These are phyloP conservation scores for Umbilicaria muhlenbergii DNA, from an alignment of 495 filamentous ascomycete genomes.

Conservation along the genomic window DNA sequence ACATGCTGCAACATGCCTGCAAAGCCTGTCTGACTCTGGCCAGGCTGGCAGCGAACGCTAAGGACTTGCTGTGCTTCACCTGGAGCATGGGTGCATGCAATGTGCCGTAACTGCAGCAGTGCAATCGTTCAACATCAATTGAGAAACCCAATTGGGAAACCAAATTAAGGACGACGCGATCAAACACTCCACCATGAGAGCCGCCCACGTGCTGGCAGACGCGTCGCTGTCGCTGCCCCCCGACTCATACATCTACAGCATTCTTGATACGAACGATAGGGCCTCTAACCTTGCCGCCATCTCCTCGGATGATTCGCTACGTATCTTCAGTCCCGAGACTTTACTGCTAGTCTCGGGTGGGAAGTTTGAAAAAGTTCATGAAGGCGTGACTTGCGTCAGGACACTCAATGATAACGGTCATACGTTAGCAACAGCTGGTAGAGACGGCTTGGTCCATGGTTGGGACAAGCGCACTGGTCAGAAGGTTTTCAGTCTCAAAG, in stretches of 20 bases:
- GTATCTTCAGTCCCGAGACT: conserved; percentile 27
- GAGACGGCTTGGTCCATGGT: conserved; percentile 30
- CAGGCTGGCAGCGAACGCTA: too few species aligned
- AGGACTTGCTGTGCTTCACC: too few species aligned
- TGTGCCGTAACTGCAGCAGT: too few species aligned
- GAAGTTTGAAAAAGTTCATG: conserved; percentile 21
- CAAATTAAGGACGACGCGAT: not conserved
- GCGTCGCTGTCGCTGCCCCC: conserved; percentile 30
- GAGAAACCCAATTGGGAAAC: too few species aligned
- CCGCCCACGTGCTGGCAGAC: conserved; percentile 10
- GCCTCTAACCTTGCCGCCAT: conserved; percentile 28
- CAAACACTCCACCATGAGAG: not conserved
- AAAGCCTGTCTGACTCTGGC: too few species aligned
- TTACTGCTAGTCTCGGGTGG: conserved; percentile 23
- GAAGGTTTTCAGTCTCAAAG: conserved; percentile 5
- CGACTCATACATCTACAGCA: conserved; percentile 36
- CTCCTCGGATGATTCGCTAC: conserved; percentile 40
- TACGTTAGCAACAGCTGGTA: conserved; percentile 28
- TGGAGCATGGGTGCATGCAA: too few species aligned
- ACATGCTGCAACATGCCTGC: too few species aligned
- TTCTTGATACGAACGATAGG: conserved; percentile 10
- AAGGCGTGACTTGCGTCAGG: conserved; percentile 28
- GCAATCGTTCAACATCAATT: too few species aligned
- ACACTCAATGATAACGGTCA: conserved; percentile 12
- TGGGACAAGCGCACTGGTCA: conserved; percentile 24